Percentiles rank a stretch among this genome's conserved stretches.
phyloP scores from a whole-genome alignment of 352 stramenopile species.

The Phytophthora pini region DNA sequence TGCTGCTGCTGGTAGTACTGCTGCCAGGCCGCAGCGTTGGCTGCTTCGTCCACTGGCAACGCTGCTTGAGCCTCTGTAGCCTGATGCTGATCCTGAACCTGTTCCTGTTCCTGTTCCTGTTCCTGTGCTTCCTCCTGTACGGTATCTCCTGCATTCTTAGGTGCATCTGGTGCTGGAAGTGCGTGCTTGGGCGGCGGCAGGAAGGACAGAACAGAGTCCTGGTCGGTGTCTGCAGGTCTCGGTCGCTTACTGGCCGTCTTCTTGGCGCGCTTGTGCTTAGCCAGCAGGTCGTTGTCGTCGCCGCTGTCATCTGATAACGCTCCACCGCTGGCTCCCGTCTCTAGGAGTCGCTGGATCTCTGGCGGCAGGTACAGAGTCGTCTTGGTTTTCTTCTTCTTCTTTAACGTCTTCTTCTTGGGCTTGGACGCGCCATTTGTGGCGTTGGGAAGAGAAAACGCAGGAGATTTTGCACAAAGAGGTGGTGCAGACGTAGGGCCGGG shows the following conservation, averaged over 20 bases:
- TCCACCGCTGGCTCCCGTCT: constrained; percentile 33
- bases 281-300: constrained; percentile 50
- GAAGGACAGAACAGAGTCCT: constrained; percentile 54
- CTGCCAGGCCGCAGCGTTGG: constrained; percentile 39
- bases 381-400: constrained; percentile 53
- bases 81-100: constrained; percentile 3
- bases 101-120: constrained; percentile 14
- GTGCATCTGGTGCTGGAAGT: constrained; percentile 22
- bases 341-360: constrained; percentile 64
- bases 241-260: constrained; percentile 44
- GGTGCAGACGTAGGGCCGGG: not conserved
- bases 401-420: constrained; percentile 26
- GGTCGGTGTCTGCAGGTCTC: constrained; percentile 7
- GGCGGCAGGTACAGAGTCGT: constrained; percentile 57
- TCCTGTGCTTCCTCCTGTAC: constrained; percentile 15
- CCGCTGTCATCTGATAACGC: constrained; percentile 44
- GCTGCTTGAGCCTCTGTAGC: constrained; percentile 6
- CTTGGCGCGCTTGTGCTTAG: constrained; percentile 59
- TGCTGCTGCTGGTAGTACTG: constrained; percentile 49
- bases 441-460: not conserved
- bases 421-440: constrained; percentile 2
- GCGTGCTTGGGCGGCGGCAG: constrained; percentile 66
- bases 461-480: not conserved
- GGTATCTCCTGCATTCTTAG: not conserved
- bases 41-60: constrained; percentile 13